phyloP scores from a whole-genome alignment of 1,139 yeast species.

The Debaryomycetaceae sp. region DNA sequence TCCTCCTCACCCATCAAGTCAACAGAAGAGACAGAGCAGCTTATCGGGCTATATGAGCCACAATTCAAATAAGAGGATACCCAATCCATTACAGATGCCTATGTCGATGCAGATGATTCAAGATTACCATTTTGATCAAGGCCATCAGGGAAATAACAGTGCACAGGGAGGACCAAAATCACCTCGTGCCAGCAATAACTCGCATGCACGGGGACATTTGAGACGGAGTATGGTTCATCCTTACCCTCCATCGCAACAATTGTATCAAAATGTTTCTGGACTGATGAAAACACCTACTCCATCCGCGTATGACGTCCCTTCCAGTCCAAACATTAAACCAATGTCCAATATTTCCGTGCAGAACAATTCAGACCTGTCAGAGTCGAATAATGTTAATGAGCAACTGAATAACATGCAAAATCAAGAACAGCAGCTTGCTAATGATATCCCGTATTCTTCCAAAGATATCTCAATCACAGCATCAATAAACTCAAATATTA shows the following conservation, averaged over 20 bases:
- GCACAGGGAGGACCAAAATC: conserved; percentile 8
- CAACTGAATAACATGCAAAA: neutral
- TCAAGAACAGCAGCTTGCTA: conserved; percentile 1
- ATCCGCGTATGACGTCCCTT: conserved; percentile 42
- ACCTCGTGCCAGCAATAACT: conserved; percentile 8
- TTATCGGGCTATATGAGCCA: conserved; percentile 32
- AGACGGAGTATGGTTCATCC: conserved; percentile 13
- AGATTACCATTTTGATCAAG: conserved; percentile 5
- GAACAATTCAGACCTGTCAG: conserved; percentile 43
- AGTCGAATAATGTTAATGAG: conserved; percentile 22
- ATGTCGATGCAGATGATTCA: conserved; percentile 14
- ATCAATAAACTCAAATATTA: neutral
- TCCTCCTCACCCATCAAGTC: conserved; percentile 13
- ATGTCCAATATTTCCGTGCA: conserved; percentile 25
- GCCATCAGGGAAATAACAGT: neutral
- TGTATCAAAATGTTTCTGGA: neutral
- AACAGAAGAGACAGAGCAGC: conserved; percentile 43
- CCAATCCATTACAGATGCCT: conserved; percentile 22
- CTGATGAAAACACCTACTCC: conserved; percentile 40
- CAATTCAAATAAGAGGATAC: conserved; percentile 34
- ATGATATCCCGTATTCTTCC: neutral
- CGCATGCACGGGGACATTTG: conserved; percentile 5
- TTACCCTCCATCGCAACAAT: neutral
- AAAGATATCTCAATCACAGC: conserved; percentile 1
- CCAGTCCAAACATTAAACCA: conserved; percentile 36